Evolutionary conservation across 768 basidiomycete species (phyloP), one percentile per base, ranked within the genome.

Genomic region (Tremella fuciformis): DNA sequence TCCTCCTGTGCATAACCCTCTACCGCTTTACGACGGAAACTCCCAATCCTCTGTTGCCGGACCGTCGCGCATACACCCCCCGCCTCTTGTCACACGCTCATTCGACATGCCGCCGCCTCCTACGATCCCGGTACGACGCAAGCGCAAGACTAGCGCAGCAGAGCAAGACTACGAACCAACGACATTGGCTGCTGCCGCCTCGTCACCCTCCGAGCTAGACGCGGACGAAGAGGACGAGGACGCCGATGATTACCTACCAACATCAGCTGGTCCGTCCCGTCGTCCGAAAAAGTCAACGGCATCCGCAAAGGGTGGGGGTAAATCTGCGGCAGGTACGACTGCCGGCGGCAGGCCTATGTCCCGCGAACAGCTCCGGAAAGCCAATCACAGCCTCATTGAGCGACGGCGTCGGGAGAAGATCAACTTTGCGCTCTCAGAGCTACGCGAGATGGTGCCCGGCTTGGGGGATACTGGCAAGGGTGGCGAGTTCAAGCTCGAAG

Each of bases 381-480:
- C 90, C 37, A 96, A 96, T 77, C 93, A 98, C 71, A 89, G 88
- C 4, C 85, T 92, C 62, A 98, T 98, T 73, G 93, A 98, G 79
- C 89, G 93, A 72, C 85, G 92, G 0, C 80, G 93, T 26, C 82
- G 93, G 59, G 94, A 93, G 11, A 96, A 96, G 82, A 97, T 98
- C 64, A 98, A 98, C 72, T 87, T 90, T 52, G 90, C 92, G 0
- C 81, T 97, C 4, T 82, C 86, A 1, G 84, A 86, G 1, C 78
- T 97, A 46, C 84, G 86, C 61, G 80, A 82, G 63, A 84, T 96
- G 67, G 89, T 94, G 0, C 90, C 91, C 0, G 69, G 79, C 26
- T 53, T 74, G 3, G 85, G 84, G 67, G 80, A 80, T 53, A 80
- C 81, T 58, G 81, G 82, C 60, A 83, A 83, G 75, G 88, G 87